Evolutionary conservation across 148 eudicot genomes (phyloP), one percentile per base, ranked within the genome.

Genomic region (Rhododendron henanense): DNA sequence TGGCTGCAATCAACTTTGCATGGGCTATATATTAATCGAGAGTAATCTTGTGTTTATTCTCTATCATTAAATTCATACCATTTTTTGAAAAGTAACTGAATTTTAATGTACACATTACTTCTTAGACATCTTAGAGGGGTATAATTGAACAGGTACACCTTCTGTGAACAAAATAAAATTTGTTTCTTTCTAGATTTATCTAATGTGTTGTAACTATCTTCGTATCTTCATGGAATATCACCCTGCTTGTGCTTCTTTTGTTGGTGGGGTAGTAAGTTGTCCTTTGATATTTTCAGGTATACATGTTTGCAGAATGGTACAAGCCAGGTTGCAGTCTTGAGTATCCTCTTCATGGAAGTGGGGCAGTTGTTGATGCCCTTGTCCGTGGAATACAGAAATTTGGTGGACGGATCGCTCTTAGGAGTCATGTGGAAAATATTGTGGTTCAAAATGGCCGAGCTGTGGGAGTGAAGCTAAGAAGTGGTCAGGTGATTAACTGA

Each of bases 231-330:
- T 19, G 50, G 35, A 81, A 35, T 10, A 10, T 33, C 10, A 45
- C 44, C 47, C 44, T 75, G 35, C 65, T 61, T 55, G 73, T 83
- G 81, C 53, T 85, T 67, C 23, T 48, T 78, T 48, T 37, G n/a
- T 87, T 79, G 16, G 37, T 45, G 55, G 33, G 39, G 41, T 35
- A 84, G 83, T 1, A n/a, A 10, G 28, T 45, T 6, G 31, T 67
- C 9, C 79, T 63, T 77, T 55, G 0, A 44, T 51, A n/a, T 85
- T 85, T 91, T 78, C 90, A 97, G 99, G 90, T 97, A 78, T 97
- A 97, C 91, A 97, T 97, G 99, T 95, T 97, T 89, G 94, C 99
- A 18, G 99, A 97, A 91, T 97, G 99, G 99, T 97, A 97, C 91
- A 97, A 97, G 90, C 98, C 99, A 71, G 98, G 98, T 73, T 93